Evolutionary conservation across 441 rosid genomes (phyloP).

Genomic region (Geranium incanum): DNA sequence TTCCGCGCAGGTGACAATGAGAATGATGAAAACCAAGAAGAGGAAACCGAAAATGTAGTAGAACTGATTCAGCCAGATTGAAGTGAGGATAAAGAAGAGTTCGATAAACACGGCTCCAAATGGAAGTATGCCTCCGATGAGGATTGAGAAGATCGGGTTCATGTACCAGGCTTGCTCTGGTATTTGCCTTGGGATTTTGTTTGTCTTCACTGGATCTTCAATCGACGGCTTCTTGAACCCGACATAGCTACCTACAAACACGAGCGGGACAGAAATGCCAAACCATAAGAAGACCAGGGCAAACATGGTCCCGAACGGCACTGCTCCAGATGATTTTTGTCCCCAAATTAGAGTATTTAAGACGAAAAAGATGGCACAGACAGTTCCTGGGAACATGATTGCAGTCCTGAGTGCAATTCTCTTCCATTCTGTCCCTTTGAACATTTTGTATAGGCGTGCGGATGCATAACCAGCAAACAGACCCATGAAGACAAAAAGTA

Average conservation of each 20-base stretch:
- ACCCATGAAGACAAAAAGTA: not conserved
- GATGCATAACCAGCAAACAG: not conserved
- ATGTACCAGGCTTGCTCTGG: too few species aligned
- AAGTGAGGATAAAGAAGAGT: slow-evolving; percentile 60
- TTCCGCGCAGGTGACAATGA: slow-evolving; percentile 83
- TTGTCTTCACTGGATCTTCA: slow-evolving; percentile 14
- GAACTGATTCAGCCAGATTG: slow-evolving; percentile 43
- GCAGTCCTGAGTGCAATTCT: slow-evolving; percentile 70
- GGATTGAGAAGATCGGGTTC: too few species aligned
- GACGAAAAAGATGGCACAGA: slow-evolving; percentile 63
- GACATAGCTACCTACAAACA: slow-evolving; percentile 15
- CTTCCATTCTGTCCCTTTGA: slow-evolving; percentile 87
- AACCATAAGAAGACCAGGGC: slow-evolving; percentile 18
- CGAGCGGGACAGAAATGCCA: slow-evolving; percentile 17
- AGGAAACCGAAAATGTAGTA: slow-evolving; percentile 92
- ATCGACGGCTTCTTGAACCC: slow-evolving; percentile 14
- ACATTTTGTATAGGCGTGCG: slow-evolving; percentile 68
- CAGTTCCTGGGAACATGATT: slow-evolving; percentile 59
- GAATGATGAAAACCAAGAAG: slow-evolving; percentile 71
- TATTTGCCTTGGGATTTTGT: not conserved
- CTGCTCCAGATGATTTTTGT: slow-evolving; percentile 81
- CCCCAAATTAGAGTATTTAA: slow-evolving; percentile 89
- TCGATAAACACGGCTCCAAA: slow-evolving; percentile 25
- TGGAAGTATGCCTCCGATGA: slow-evolving; percentile 25
- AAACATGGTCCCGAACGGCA: slow-evolving; percentile 30